Percentiles rank a stretch among this genome's conserved stretches.
Conservation (phyloP, 2,329 filamentous ascomycete genomes). For the Leptographium flavum region DNA sequence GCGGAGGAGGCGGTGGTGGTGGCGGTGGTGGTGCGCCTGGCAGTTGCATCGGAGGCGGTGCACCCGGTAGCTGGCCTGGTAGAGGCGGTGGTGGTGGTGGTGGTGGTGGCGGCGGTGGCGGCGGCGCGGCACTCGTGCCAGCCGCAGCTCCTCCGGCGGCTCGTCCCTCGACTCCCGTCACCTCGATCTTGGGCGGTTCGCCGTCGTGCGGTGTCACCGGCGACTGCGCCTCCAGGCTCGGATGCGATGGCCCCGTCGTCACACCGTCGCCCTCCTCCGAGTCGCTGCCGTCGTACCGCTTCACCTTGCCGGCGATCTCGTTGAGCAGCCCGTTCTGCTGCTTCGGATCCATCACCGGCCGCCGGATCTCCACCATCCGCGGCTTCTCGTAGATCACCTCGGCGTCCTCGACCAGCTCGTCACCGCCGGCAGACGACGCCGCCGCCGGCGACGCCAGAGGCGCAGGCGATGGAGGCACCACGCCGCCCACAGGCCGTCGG, state of each 20-base stretch:
- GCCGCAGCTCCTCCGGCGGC: not conserved
- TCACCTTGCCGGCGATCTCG: conserved; percentile 65
- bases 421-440: too few species aligned
- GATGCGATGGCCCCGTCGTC: conserved; percentile 62
- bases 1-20: conserved; percentile 24
- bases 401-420: conserved; percentile 30
- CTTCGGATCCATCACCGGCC: conserved; percentile 51
- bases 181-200: conserved; percentile 42
- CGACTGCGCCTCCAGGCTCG: conserved; percentile 57
- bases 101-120: conserved; percentile 19
- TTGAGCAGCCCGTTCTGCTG: conserved; percentile 50
- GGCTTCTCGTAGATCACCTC: conserved; percentile 64
- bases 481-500: conserved; percentile 34
- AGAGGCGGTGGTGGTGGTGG: conserved; percentile 27
- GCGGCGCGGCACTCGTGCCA: conserved; percentile 8
- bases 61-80: conserved; percentile 14
- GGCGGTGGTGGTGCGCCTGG: conserved; percentile 9
- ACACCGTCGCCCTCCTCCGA: conserved; percentile 53
- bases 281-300: conserved; percentile 58
- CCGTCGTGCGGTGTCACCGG: conserved; percentile 51
- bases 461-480: not conserved
- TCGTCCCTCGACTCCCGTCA: conserved; percentile 23
- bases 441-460: not conserved
- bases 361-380: conserved; percentile 61
- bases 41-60: conserved; percentile 11